phyloP scores from a whole-genome alignment of 2,329 filamentous ascomycete genomes.

The Aspergillus novoparasiticus region DNA sequence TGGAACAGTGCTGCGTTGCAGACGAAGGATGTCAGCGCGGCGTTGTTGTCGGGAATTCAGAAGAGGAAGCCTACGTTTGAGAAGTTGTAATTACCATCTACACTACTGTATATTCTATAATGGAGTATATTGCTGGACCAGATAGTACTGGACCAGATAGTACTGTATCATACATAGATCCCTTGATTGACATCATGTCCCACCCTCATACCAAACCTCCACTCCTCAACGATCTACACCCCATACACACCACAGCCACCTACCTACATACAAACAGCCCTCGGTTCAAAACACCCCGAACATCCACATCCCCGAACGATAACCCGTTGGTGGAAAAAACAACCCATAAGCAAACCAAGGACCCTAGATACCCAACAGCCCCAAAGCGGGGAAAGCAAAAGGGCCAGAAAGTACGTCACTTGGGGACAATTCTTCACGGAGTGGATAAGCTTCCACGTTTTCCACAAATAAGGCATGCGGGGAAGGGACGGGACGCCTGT shows the following conservation, averaged over 20 bases:
- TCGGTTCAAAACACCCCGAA: neutral
- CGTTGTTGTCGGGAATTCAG: conserved; percentile 73
- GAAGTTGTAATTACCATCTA: conserved; percentile 63
- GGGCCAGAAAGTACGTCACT: neutral
- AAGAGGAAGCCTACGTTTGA: conserved; percentile 81
- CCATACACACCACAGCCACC: neutral
- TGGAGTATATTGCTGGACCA: neutral
- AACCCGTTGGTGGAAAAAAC: neutral
- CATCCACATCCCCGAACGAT: neutral
- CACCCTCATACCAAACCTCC: neutral
- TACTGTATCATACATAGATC: neutral
- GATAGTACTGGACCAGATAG: no score
- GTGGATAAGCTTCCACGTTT: neutral
- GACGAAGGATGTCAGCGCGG: conserved; percentile 72
- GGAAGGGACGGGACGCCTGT: neutral
- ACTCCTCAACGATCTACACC: neutral
- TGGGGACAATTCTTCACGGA: neutral
- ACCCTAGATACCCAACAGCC: neutral
- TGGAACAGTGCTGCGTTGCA: conserved; percentile 89
- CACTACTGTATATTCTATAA: neutral
- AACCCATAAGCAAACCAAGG: neutral
- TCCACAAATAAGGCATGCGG: neutral
- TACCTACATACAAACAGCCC: neutral
- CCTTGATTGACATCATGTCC: neutral
- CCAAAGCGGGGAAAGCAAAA: neutral